Evolutionary conservation across 139 green algal genomes (phyloP).

Genomic region (Spirogloea muscicola): DNA sequence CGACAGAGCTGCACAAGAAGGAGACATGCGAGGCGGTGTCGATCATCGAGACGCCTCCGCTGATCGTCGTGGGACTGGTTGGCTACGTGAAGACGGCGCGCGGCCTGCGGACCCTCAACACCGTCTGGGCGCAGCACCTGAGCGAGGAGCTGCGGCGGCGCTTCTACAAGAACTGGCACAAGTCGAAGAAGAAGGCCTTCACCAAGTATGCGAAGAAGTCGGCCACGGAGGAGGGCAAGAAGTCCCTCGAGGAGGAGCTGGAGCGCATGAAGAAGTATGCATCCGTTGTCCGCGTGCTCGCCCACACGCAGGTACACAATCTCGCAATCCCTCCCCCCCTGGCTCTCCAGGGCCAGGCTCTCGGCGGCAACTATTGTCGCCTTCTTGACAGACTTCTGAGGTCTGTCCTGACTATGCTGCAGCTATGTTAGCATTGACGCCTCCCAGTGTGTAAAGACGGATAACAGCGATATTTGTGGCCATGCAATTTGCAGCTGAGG

Average conservation of each 20-base stretch:
- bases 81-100: conserved; percentile 93
- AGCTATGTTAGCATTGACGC: too few species aligned
- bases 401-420: too few species aligned
- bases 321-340: too few species aligned
- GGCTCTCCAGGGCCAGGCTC: too few species aligned
- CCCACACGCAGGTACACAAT: conserved; percentile 42
- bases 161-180: conserved; percentile 99
- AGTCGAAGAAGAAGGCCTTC: conserved; percentile 99
- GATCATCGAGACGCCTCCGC: conserved; percentile 92
- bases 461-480: too few species aligned
- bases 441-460: too few species aligned
- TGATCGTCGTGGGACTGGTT: conserved; percentile 96
- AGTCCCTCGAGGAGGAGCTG: conserved; percentile 83
- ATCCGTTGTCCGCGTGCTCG: conserved; percentile 50
- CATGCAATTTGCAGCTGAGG: conserved; percentile 71
- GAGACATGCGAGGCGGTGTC: conserved; percentile 96
- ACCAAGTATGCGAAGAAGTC: conserved; percentile 97
- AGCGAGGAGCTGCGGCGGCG: conserved; percentile 84
- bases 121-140: conserved; percentile 97
- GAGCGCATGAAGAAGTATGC: conserved; percentile 94
- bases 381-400: too few species aligned
- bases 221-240: conserved; percentile 72
- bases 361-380: too few species aligned
- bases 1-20: conserved; percentile 97
- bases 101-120: conserved; percentile 86